Percentiles rank a stretch among this genome's conserved stretches.
Conservation (phyloP, 2,329 filamentous ascomycete genomes). For the Xylariaceae sp. region DNA sequence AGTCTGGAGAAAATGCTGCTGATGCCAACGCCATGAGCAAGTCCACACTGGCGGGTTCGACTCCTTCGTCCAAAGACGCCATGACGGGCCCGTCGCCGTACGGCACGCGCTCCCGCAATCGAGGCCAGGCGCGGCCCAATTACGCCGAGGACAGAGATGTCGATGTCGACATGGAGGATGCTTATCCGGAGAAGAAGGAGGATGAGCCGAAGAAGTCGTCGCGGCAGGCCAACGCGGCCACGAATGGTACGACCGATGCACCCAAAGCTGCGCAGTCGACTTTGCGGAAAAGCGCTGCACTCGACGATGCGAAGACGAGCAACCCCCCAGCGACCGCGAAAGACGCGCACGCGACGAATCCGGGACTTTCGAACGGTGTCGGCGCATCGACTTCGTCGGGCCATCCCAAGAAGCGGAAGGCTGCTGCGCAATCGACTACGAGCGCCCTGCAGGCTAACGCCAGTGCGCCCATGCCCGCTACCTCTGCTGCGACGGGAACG, state of each 20-base stretch:
- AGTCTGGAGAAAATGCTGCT: conserved; percentile 23
- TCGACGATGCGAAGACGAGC: conserved; percentile 21
- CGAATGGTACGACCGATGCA: conserved; percentile 24
- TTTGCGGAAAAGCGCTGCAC: conserved; percentile 33
- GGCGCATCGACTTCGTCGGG: conserved; percentile 16
- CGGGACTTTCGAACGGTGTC: conserved; percentile 13
- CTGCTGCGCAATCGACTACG: conserved; percentile 38
- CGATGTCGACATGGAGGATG: conserved; percentile 79
- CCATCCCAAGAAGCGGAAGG: conserved; percentile 78
- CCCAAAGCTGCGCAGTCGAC: conserved; percentile 18
- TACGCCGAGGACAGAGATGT: conserved; percentile 92
- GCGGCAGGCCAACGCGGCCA: conserved; percentile 34
- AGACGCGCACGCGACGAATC: conserved; percentile 19
- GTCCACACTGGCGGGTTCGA: conserved; percentile 37
- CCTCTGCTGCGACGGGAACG: conserved; percentile 19
- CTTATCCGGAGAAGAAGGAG: conserved; percentile 47
- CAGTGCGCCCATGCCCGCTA: conserved; percentile 15
- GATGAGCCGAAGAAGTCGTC: conserved; percentile 51
- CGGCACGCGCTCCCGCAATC: conserved; percentile 89
- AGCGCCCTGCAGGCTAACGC: conserved; percentile 22
- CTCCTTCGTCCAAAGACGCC: conserved; percentile 40
- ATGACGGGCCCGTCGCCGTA: conserved; percentile 60
- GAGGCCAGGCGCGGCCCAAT: conserved; percentile 75
- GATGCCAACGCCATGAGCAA: conserved; percentile 41
- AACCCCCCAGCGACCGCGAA: conserved; percentile 18